phyloP scores from a whole-genome alignment of 495 filamentous ascomycete genomes.

The Hypoxylon cercidicola region DNA sequence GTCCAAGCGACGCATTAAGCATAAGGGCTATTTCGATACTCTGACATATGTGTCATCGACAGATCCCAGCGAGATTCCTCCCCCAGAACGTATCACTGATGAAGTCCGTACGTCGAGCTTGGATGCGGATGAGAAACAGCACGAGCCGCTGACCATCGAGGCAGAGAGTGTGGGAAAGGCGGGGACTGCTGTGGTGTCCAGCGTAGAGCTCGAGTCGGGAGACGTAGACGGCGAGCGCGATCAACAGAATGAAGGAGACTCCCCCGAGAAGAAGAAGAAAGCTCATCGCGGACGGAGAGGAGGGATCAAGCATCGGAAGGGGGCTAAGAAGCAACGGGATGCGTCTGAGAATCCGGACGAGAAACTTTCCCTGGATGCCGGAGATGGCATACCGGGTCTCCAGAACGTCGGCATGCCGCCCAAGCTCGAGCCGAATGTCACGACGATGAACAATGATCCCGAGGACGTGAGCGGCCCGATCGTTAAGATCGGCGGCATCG shows the following conservation, averaged over 20 bases:
- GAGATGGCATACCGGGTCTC: conserved; percentile 46
- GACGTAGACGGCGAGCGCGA: conserved; percentile 51
- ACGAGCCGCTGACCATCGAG: conserved; percentile 3
- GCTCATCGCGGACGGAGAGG: conserved; percentile 83
- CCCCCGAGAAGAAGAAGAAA: conserved; percentile 74
- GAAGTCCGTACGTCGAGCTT: conserved; percentile 2
- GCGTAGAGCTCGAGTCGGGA: conserved; percentile 50
- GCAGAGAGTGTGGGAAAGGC: conserved; percentile 3
- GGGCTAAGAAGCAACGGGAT: conserved; percentile 53
- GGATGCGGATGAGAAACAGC: conserved; percentile 15
- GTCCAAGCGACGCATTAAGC: conserved; percentile 26
- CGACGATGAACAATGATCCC: conserved; percentile 57
- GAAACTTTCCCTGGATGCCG: conserved; percentile 44
- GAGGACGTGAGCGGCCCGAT: conserved; percentile 67
- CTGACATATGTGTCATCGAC: conserved; percentile 37
- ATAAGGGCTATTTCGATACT: conserved; percentile 31
- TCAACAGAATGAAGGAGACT: conserved; percentile 45
- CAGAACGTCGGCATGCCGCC: conserved; percentile 57
- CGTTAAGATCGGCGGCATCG: conserved; percentile 76
- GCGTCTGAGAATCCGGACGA: conserved; percentile 53
- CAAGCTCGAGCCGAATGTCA: conserved; percentile 67
- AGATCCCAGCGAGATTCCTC: neutral
- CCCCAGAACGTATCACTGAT: conserved; percentile 7
- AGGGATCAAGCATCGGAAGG: conserved; percentile 77
- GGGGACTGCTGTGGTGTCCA: conserved; percentile 18